phyloP scores from a whole-genome alignment of 1,139 yeast species.

The Magnusiomyces suaveolens region DNA sequence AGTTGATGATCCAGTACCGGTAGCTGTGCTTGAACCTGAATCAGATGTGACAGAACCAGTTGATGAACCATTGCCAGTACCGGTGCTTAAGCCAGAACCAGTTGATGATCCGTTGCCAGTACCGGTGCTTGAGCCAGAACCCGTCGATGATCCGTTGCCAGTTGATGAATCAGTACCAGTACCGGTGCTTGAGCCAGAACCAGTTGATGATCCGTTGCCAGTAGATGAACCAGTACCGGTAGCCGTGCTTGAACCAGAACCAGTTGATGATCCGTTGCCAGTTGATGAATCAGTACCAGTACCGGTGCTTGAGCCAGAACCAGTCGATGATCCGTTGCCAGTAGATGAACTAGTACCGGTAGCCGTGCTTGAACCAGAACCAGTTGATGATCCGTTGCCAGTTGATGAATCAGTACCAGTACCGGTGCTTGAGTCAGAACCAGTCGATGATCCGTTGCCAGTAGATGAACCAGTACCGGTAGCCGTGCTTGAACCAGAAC shows the following conservation, averaged over 20 bases:
- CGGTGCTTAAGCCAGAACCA: background rate
- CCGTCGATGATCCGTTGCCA: background rate
- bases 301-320: background rate
- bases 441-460: background rate
- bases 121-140: background rate
- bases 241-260: background rate
- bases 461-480: background rate
- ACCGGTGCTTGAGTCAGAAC: background rate
- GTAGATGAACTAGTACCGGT: background rate
- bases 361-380: background rate
- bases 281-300: background rate
- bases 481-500: background rate
- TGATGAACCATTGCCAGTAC: background rate
- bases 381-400: background rate
- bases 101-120: background rate
- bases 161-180: background rate
- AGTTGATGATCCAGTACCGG: background rate
- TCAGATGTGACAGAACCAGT: background rate
- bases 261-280: no score
- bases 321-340: background rate
- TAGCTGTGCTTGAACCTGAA: background rate
- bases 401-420: background rate
- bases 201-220: background rate
- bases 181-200: background rate
- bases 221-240: background rate